phyloP scores from a whole-genome alignment of 164 flowering plant genomes.

The Protea cynaroides region DNA sequence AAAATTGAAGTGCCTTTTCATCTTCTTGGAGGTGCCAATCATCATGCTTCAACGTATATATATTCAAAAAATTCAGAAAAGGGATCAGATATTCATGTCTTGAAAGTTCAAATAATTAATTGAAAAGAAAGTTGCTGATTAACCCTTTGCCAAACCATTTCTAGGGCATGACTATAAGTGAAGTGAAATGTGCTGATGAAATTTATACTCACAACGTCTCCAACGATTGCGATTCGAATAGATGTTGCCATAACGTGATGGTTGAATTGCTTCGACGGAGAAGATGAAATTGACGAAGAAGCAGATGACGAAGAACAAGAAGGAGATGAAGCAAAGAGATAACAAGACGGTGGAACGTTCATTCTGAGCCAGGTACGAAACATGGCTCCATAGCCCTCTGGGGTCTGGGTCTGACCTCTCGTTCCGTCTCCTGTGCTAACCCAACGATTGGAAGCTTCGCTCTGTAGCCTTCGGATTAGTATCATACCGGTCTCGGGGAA shows the following conservation, averaged over 20 bases:
- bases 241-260: constrained; percentile 33
- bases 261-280: neutral
- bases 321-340: neutral
- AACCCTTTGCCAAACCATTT: too few species aligned
- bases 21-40: constrained; percentile 54
- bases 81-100: too few species aligned
- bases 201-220: constrained; percentile 44
- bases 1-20: constrained; percentile 41
- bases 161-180: neutral
- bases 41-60: constrained; percentile 32
- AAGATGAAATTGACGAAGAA: neutral
- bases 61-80: too few species aligned
- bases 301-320: neutral
- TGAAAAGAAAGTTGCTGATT: too few species aligned
- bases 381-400: neutral
- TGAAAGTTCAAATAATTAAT: too few species aligned
- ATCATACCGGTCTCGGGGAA: too few species aligned
- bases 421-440: too few species aligned
- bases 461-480: too few species aligned
- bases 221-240: constrained; percentile 52
- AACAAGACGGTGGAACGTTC: neutral
- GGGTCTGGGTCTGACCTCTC: too few species aligned
- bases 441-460: too few species aligned
- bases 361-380: neutral
- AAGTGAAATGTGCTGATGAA: neutral